Conservation (phyloP, 192 early-diverging fungal species). For the Mortierella hygrophila region DNA sequence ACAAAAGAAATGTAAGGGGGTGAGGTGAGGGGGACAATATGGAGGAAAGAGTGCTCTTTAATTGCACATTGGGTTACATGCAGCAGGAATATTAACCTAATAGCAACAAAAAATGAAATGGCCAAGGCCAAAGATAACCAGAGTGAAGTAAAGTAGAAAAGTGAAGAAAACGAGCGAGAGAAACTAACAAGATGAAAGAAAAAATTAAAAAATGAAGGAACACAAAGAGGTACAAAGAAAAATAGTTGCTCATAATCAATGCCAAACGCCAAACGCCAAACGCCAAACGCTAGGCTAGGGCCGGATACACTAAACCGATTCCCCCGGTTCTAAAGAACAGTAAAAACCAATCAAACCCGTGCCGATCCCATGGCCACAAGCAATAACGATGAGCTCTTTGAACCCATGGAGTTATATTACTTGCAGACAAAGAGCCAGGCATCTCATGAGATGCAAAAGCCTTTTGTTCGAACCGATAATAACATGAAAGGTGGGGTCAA, state of each 20-base stretch:
- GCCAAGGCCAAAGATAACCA: no score
- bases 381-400: background rate
- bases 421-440: background rate
- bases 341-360: background rate
- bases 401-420: background rate
- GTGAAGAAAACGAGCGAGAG: no score
- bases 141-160: no score
- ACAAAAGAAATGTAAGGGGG: background rate
- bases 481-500: background rate
- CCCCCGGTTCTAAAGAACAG: background rate
- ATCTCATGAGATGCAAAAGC: background rate
- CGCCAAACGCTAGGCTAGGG: no score
- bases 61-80: background rate
- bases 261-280: no score
- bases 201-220: no score
- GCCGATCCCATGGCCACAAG: background rate
- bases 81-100: background rate
- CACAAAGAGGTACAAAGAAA: no score
- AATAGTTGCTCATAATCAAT: no score
- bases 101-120: no score
- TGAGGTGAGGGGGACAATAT: no score
- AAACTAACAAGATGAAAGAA: no score
- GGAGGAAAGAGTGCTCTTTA: background rate
- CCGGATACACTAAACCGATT: no score
- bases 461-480: background rate